phyloP scores from a whole-genome alignment of 441 rosid genomes.

The Adansonia grandidieri region DNA sequence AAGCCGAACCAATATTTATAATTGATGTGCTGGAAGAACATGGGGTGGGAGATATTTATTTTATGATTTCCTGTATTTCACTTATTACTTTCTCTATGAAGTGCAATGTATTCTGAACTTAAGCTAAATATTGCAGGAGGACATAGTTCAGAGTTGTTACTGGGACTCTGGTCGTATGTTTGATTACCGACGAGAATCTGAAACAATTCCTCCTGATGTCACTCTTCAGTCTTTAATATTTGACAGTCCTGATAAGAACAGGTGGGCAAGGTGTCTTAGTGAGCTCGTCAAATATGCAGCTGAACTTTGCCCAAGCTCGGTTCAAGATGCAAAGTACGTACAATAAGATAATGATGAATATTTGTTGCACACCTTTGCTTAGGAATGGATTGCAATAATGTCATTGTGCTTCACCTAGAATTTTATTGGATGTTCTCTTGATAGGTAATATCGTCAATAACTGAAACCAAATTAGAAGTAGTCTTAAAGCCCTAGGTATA shows the following conservation, averaged over 20 bases:
- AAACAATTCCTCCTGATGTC: conserved; percentile 90
- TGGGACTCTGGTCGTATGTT: conserved; percentile 96
- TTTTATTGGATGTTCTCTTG: conserved; percentile 14
- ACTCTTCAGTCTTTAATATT: conserved; percentile 94
- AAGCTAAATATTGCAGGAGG: conserved; percentile 66
- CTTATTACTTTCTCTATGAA: conserved; percentile 28
- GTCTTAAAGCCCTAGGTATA: not conserved
- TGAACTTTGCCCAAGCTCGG: conserved; percentile 93
- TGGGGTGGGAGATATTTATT: conserved; percentile 61
- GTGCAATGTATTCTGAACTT: conserved; percentile 22
- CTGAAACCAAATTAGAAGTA: not conserved
- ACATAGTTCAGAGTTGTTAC: conserved; percentile 95
- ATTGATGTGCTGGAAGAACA: conserved; percentile 98
- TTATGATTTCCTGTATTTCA: conserved; percentile 22
- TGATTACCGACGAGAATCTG: conserved; percentile 91
- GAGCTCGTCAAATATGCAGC: conserved; percentile 95
- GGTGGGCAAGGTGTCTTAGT: conserved; percentile 97
- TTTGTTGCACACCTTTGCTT: conserved; percentile 24
- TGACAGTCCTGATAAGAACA: conserved; percentile 97
- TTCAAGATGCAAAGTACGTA: conserved; percentile 93
- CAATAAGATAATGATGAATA: not conserved
- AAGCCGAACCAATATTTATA: conserved; percentile 86
- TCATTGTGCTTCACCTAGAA: not conserved
- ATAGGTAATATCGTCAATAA: not conserved
- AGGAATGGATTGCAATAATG: conserved; percentile 6